Conservation (phyloP, 2,329 filamentous ascomycete species). For the Aspergillus aculeatus region DNA sequence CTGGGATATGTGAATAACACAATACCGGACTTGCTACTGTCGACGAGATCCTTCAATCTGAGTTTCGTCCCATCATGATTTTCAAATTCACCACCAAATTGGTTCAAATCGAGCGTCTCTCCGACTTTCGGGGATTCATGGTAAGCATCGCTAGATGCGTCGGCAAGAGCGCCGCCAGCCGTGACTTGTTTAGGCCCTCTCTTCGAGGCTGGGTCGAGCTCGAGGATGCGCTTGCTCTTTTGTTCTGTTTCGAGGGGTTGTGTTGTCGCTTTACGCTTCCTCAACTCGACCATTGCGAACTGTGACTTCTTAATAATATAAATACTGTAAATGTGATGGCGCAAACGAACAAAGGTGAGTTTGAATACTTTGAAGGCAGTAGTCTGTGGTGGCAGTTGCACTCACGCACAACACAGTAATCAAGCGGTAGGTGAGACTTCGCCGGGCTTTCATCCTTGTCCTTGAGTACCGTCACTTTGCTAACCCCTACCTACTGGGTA, state of each 20-base stretch:
- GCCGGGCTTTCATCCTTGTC: too few relatives aligned
- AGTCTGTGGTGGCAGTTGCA: not conserved
- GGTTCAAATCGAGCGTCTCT: slow-evolving; percentile 53
- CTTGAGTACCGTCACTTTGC: too few relatives aligned
- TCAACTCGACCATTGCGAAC: slow-evolving; percentile 53
- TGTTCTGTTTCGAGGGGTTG: slow-evolving; percentile 42
- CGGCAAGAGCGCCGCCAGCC: slow-evolving; percentile 18
- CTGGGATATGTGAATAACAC: slow-evolving; percentile 95
- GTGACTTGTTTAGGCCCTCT: slow-evolving; percentile 30
- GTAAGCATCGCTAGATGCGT: slow-evolving; percentile 17
- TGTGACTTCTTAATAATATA: not conserved
- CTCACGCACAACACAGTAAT: too few relatives aligned
- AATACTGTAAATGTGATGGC: too few relatives aligned
- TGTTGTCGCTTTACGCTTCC: slow-evolving; percentile 60
- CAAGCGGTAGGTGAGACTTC: too few relatives aligned
- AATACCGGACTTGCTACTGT: slow-evolving; percentile 79
- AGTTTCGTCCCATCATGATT: slow-evolving; percentile 81
- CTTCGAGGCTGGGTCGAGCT: slow-evolving; percentile 30
- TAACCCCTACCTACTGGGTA: too few relatives aligned
- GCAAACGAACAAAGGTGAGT: too few relatives aligned
- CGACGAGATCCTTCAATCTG: slow-evolving; percentile 75
- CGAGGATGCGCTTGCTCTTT: slow-evolving; percentile 31
- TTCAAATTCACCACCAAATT: slow-evolving; percentile 69
- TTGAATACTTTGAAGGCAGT: too few relatives aligned
- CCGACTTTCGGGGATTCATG: slow-evolving; percentile 40